Evolutionary conservation across 2,329 filamentous ascomycete genomes (phyloP).

Genomic region (Penicillium sp.): DNA sequence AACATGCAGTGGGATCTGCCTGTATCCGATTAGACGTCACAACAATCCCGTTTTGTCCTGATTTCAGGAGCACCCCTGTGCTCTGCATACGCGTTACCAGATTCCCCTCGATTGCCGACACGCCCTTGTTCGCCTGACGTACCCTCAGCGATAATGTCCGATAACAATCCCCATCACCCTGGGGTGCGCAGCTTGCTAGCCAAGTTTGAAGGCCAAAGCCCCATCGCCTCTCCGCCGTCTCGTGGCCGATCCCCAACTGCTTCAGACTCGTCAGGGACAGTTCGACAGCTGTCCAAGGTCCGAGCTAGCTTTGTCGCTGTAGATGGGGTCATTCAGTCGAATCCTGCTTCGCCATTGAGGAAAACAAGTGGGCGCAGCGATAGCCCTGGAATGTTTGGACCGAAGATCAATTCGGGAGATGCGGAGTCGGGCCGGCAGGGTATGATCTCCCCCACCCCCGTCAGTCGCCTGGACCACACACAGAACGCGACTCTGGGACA

Average conservation of each 20-base stretch:
- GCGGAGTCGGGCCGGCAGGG: slow-evolving; percentile 31
- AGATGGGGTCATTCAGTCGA: slow-evolving; percentile 51
- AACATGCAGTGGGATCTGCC: slow-evolving; percentile 9
- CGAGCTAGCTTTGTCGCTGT: slow-evolving; percentile 73
- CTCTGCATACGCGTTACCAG: slow-evolving; percentile 3
- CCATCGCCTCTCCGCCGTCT: slow-evolving; percentile 60
- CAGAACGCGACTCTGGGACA: slow-evolving; percentile 16
- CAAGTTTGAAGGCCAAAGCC: slow-evolving; percentile 70
- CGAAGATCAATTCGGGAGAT: slow-evolving; percentile 32
- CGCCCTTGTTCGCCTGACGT: slow-evolving; percentile 16
- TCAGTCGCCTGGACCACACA: slow-evolving; percentile 17
- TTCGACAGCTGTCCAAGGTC: slow-evolving; percentile 68
- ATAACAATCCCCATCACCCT: slow-evolving; percentile 25
- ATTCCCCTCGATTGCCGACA: slow-evolving; percentile 9
- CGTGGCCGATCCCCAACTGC: slow-evolving; percentile 65
- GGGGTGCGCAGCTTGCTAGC: slow-evolving; percentile 72
- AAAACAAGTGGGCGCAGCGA: slow-evolving; percentile 39
- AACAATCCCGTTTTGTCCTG: background rate
- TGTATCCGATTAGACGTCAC: slow-evolving; percentile 6
- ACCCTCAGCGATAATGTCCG: slow-evolving; percentile 16
- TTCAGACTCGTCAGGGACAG: slow-evolving; percentile 40
- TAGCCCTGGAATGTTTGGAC: slow-evolving; percentile 26
- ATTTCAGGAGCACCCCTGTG: slow-evolving; percentile 6
- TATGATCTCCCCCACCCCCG: slow-evolving; percentile 26
- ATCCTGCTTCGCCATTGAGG: slow-evolving; percentile 40